Conservation (phyloP, 495 filamentous ascomycete genomes). For the Daldinia grandis region DNA sequence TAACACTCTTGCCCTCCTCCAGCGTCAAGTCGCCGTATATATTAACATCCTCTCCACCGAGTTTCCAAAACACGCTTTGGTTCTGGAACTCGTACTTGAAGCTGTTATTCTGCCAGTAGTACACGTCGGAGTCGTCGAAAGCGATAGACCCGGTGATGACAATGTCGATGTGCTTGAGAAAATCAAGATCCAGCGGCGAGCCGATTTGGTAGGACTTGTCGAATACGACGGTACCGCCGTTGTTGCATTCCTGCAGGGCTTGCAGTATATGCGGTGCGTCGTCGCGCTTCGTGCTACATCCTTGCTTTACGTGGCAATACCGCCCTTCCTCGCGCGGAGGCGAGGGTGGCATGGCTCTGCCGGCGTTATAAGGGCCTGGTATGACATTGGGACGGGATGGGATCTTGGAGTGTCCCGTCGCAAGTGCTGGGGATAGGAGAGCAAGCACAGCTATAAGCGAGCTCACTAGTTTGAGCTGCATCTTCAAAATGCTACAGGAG, state of each 20-base stretch:
- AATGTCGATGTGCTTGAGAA: conserved; percentile 70
- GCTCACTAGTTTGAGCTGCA: conserved; percentile 13
- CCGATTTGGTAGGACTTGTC: conserved; percentile 65
- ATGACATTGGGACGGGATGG: conserved; percentile 32
- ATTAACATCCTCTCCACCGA: conserved; percentile 47
- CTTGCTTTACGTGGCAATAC: conserved; percentile 32
- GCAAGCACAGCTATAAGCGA: conserved; percentile 5
- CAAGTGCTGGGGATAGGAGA: conserved; percentile 3
- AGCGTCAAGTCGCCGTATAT: conserved; percentile 41
- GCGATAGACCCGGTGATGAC: conserved; percentile 39
- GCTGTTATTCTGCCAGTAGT: conserved; percentile 44
- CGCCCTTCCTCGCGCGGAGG: conserved; percentile 24
- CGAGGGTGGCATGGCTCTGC: conserved; percentile 20
- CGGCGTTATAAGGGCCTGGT: conserved; percentile 22
- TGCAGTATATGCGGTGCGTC: conserved; percentile 66
- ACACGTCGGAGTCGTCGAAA: conserved; percentile 40
- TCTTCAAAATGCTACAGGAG: conserved; percentile 1
- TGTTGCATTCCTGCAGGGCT: conserved; percentile 69
- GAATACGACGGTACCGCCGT: conserved; percentile 73
- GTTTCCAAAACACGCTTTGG: conserved; percentile 42
- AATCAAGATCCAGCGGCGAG: conserved; percentile 71
- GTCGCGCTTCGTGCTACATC: conserved; percentile 47
- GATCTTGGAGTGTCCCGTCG: conserved; percentile 14
- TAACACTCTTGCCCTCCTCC: conserved; percentile 36
- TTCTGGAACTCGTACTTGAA: conserved; percentile 46